These are phyloP conservation scores for Heterococcus sp. DNA, from an alignment of 108 stramenopile genomes.

Conservation along the genomic window DNA sequence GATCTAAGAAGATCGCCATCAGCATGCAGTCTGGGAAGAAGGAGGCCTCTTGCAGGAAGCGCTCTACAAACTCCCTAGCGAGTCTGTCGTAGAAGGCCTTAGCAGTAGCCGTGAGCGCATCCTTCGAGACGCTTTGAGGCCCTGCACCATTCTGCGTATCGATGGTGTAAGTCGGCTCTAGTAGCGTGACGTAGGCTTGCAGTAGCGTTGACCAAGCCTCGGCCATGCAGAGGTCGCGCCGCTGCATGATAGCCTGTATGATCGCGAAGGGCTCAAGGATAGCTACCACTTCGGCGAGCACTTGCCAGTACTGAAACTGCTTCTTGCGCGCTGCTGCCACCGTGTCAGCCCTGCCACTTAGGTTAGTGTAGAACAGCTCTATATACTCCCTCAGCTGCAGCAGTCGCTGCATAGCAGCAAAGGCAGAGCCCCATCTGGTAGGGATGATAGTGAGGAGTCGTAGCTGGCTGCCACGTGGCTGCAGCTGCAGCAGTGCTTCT, in stretches of 20 bases:
- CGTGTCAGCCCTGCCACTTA: neutral
- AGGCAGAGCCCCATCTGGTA: neutral
- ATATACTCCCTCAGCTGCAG: neutral
- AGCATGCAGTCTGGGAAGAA: neutral
- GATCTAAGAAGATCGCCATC: neutral
- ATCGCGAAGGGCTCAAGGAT: neutral
- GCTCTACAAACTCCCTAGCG: neutral
- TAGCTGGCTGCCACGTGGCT: no score
- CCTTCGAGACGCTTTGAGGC: neutral
- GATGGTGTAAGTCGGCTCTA: no score
- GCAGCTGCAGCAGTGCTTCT: no score
- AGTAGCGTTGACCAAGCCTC: neutral
- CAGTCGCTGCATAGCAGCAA: neutral
- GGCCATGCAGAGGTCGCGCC: neutral
- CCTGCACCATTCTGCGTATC: neutral
- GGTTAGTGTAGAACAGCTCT: neutral
- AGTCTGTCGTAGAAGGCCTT: neutral
- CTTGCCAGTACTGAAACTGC: neutral
- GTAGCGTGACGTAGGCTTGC: neutral
- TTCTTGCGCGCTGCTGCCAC: neutral
- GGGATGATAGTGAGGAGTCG: no score
- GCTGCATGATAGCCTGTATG: neutral
- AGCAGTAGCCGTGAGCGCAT: neutral
- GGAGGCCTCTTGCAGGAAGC: neutral
- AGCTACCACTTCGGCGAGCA: neutral